Evolutionary conservation across 2,329 filamentous ascomycete species (phyloP), one percentile per base, ranked within the genome.

Genomic region (Esteya vermicola): DNA sequence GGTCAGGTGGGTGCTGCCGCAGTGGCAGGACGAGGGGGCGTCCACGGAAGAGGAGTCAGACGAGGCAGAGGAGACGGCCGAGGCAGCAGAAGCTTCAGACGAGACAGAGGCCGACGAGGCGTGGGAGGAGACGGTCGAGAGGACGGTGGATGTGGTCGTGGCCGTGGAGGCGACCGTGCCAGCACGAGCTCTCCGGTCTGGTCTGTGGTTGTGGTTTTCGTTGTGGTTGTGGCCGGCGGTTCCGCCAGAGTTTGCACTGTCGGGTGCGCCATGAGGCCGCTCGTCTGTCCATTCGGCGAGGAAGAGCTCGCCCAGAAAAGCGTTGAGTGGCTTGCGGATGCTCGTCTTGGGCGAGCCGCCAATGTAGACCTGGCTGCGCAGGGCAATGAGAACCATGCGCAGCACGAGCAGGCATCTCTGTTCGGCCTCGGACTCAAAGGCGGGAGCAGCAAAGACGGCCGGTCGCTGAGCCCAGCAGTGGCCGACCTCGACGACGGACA

Each of bases 301-400:
- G 46, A 70, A 71, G 1, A 70, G 43, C 50, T 70, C 67, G 14
- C 67, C 67, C 0, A 71, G 54, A 38, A 71, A 70, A 7, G 67
- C 66, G 43, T 71, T 71, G 7, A 70, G 57, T 2, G 67, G 67
- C 47, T 71, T 71, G 51, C 67, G 67, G 52, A 69, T 67, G 44
- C 64, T 67, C 27, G 63, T 57, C 23, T 55, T 57, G 8, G 65
- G 61, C 23, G 61, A 58, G 36, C 64, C 64, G 43, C 50, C 62
- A 10, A 68, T 58, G 47, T 70, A 70, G 39, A 68, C 56, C 38
- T 70, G 65, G 39, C 57, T 62, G 23, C 60, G 54, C 31, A 70
- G 57, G 5, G 64, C 63, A 13, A 59, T 57, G 10, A 70, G 55
- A 40, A 70, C 61, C 52, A 66, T 62, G 33, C 63, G 62, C 30